phyloP scores from a whole-genome alignment of 2,329 filamentous ascomycete genomes.

The Ilyonectria robusta region DNA sequence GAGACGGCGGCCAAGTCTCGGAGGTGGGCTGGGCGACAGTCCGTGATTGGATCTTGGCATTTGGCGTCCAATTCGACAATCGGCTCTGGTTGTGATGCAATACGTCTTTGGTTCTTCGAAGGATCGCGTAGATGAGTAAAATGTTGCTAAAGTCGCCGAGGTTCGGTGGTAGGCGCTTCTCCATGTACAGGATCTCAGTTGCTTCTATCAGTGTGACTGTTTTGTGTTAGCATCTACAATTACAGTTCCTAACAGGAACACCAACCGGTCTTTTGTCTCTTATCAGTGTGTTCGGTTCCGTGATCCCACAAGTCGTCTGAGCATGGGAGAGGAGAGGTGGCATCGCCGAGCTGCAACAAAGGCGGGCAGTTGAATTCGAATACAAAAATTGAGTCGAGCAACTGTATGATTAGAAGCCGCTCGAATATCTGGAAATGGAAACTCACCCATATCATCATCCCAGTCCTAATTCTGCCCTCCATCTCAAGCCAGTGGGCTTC shows the following conservation, averaged over 20 bases:
- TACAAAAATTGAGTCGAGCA: constrained; percentile 1
- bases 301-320: constrained; percentile 2
- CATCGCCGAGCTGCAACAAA: constrained; percentile 1
- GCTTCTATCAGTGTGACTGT: constrained; percentile 28
- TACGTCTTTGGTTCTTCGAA: constrained; percentile 30
- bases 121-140: constrained; percentile 34
- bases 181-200: constrained; percentile 35
- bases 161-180: constrained; percentile 34
- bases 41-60: constrained; percentile 32
- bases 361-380: constrained; percentile 8
- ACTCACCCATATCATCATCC: constrained; percentile 17
- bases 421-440: neutral
- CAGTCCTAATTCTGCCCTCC: neutral
- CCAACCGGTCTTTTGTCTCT: neutral
- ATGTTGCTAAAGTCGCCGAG: constrained; percentile 36
- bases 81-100: constrained; percentile 25
- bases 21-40: constrained; percentile 4
- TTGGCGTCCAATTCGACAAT: constrained; percentile 34
- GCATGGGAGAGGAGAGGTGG: neutral
- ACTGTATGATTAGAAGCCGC: neutral
- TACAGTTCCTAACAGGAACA: neutral
- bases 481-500: neutral
- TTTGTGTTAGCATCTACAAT: neutral
- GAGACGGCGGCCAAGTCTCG: constrained; percentile 34
- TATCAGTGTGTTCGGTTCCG: neutral